Evolutionary conservation across 208 protist genomes (phyloP).

Genomic region (Entamoeba moshkovskii): DNA sequence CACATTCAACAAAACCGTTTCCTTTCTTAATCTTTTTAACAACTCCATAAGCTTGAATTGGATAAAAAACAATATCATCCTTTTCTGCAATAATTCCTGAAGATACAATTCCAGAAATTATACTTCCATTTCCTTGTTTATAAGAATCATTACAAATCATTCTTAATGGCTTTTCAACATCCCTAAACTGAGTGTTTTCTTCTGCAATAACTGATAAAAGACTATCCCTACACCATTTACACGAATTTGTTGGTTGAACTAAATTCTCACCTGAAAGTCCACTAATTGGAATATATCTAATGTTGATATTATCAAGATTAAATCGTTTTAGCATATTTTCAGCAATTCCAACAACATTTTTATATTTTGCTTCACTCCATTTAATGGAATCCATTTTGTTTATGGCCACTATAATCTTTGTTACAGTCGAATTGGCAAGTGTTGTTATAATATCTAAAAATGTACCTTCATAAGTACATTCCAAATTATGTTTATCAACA

Average conservation of each 20-base stretch:
- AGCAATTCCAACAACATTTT: constrained; percentile 50
- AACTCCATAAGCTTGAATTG: no score
- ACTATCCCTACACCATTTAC: constrained; percentile 71
- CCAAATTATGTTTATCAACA: constrained; percentile 64
- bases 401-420: constrained; percentile 65
- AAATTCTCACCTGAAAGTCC: constrained; percentile 79
- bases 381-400: constrained; percentile 51
- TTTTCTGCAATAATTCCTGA: no score
- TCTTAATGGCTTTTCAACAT: constrained; percentile 73
- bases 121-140: constrained; percentile 46
- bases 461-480: constrained; percentile 59
- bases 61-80: no score
- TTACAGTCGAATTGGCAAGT: constrained; percentile 29
- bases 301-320: constrained; percentile 70
- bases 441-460: not conserved
- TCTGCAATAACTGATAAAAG: constrained; percentile 29
- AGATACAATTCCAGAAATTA: constrained; percentile 73
- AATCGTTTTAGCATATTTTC: constrained; percentile 41
- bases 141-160: constrained; percentile 75
- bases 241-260: constrained; percentile 58
- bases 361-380: constrained; percentile 63
- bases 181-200: not conserved
- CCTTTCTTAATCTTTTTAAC: no score
- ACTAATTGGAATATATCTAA: constrained; percentile 74
- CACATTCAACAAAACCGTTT: no score